Evolutionary conservation across 371 early-diverging fungal genomes (phyloP), one percentile per base, ranked within the genome.

Genomic region (Actinomucor elegans): DNA sequence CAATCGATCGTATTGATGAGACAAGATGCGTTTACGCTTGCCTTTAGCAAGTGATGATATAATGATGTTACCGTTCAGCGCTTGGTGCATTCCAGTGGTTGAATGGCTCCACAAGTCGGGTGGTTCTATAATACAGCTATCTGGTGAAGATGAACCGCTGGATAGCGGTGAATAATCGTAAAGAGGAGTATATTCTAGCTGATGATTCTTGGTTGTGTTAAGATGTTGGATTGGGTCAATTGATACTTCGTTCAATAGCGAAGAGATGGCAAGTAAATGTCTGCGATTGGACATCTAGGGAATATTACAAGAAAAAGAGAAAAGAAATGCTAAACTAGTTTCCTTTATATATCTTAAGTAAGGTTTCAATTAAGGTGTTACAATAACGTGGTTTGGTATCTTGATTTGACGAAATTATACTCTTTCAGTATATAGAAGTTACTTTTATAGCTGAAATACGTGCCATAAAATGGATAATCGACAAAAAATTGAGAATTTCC

Each of bases 11-110:
- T 86, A 75, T 61, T 88, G 86, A 56, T 82, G 82, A 14, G 73
- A 76, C 12, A 84, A 79, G 51, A 86, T 86, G 28, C 87, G 72
- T 61, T 86, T 88, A 52, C 91, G 81, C 63, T 88, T 90, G 26
- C 85, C 82, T 85, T 80, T 40, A 2, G 52, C 33, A 43, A 52
- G 34, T 9, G 52, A 43, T 24, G 52, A 43, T 5, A 52, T 35
- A 26, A 52, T 27, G 35, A 42, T 32, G 21, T 46, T n/a, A 7
- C 43, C 43, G 18, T 42, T 52, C 15, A 26, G 21, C 23, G 52
- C 34, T 50, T 50, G 27, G 15, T 50, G 50, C 21, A 40, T 26
- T 3, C 50, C 50, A 29, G 50, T 50, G 10, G 21, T 40, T 11
- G 38, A 31, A 50, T 50, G 50, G 23, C 26, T 50, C 50, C 50